Evolutionary conservation across 202 grass and related monocot species (phyloP).

Genomic region (Zizania palustris): DNA sequence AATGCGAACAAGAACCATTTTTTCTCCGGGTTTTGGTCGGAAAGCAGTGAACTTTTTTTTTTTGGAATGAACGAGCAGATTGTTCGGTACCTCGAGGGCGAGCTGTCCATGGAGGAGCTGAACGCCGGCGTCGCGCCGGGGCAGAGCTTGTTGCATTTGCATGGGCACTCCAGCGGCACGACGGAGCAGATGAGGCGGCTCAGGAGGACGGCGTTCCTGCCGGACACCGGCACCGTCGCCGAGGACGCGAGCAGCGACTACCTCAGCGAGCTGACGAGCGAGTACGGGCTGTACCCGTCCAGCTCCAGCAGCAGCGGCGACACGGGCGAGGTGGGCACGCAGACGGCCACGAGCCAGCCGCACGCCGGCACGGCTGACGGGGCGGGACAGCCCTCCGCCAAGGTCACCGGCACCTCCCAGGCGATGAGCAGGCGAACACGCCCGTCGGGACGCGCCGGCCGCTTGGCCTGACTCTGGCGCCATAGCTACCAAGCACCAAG

Average conservation of each 20-base stretch:
- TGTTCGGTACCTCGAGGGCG: slow-evolving; percentile 76
- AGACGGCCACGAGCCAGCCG: slow-evolving; percentile 10
- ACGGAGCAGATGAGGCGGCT: slow-evolving; percentile 45
- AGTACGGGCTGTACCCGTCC: slow-evolving; percentile 50
- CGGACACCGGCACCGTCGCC: slow-evolving; percentile 29
- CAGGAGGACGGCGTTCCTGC: slow-evolving; percentile 63
- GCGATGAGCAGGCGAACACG: slow-evolving; percentile 34
- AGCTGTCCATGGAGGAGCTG: slow-evolving; percentile 70
- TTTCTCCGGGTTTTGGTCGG: neutral
- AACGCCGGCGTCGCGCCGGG: slow-evolving; percentile 68
- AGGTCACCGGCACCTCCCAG: neutral
- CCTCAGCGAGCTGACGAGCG: slow-evolving; percentile 50
- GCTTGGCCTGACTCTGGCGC: slow-evolving; percentile 3
- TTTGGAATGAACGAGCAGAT: slow-evolving; percentile 40
- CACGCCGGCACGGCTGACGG: neutral
- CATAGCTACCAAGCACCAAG: neutral
- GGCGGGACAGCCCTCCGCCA: neutral
- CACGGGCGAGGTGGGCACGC: slow-evolving; percentile 30
- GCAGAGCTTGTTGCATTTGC: slow-evolving; percentile 44
- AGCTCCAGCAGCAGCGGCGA: slow-evolving; percentile 48
- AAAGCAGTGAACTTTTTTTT: neutral
- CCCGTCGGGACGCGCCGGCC: neutral
- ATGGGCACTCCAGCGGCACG: slow-evolving; percentile 18
- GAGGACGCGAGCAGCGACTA: slow-evolving; percentile 39
- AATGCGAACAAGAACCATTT: neutral